Conservation (phyloP, 345 rosid genomes). For the Salix suchowensis region DNA sequence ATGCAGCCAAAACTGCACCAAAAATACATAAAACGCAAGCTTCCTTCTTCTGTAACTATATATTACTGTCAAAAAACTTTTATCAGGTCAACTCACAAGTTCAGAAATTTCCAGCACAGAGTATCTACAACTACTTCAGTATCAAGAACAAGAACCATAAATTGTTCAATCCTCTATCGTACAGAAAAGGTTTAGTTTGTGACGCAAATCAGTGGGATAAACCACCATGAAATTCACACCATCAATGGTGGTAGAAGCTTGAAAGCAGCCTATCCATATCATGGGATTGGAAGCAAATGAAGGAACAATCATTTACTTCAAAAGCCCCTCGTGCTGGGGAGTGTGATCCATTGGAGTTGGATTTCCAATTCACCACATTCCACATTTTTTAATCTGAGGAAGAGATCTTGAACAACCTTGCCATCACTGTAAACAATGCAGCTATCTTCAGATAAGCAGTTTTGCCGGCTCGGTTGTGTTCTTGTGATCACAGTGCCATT, state of each 20-base stretch:
- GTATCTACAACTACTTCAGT: not conserved
- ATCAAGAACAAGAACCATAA: conserved; percentile 1
- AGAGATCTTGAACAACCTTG: conserved; percentile 52
- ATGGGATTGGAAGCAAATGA: not conserved
- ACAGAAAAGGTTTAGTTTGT: not conserved
- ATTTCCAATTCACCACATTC: conserved; percentile 62
- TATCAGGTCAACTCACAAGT: not conserved
- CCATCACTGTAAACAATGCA: conserved; percentile 39
- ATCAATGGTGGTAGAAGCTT: not conserved
- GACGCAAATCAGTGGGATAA: not conserved
- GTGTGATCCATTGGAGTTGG: conserved; percentile 61
- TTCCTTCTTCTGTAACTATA: too few relatives aligned
- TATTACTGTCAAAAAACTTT: not conserved
- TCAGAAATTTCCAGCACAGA: not conserved
- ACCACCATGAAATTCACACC: not conserved
- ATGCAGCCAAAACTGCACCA: too few relatives aligned
- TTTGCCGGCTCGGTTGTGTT: conserved; percentile 38
- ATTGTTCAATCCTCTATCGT: not conserved
- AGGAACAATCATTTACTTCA: not conserved
- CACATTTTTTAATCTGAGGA: conserved; percentile 49
- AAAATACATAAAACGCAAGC: too few relatives aligned
- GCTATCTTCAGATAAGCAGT: conserved; percentile 58
- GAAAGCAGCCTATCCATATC: not conserved
- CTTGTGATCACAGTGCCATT: conserved; percentile 47
- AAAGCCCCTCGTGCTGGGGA: conserved; percentile 48